Conservation (phyloP, 2,329 filamentous ascomycete species). For the Mycocentrospora acerina region DNA sequence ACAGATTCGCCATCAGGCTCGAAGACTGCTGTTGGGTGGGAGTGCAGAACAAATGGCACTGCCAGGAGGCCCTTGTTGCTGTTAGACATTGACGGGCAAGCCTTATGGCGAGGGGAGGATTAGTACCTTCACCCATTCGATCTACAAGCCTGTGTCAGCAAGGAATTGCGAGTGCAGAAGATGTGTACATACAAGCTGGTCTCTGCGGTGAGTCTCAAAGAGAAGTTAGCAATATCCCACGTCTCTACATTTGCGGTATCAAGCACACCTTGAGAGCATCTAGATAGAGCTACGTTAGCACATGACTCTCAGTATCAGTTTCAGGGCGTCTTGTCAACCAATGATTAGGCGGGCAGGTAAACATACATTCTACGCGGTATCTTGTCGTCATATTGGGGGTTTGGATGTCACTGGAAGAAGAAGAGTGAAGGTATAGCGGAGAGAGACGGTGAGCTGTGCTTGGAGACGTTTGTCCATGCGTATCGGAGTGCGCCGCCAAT, state of each 20-base stretch:
- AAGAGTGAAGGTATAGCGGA: not conserved
- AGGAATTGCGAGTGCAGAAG: not conserved
- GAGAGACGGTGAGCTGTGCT: constrained; percentile 8
- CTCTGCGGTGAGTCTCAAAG: constrained; percentile 79
- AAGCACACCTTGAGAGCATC: constrained; percentile 63
- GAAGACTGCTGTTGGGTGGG: constrained; percentile 86
- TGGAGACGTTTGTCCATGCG: constrained; percentile 19
- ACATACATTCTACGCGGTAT: constrained; percentile 46
- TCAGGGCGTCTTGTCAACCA: not conserved
- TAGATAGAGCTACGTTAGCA: constrained; percentile 36
- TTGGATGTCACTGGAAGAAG: constrained; percentile 1
- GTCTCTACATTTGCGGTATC: too few relatives aligned
- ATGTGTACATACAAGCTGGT: constrained; percentile 75
- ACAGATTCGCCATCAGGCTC: constrained; percentile 67
- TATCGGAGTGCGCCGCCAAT: constrained; percentile 26
- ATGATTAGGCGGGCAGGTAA: not conserved
- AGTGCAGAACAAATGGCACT: constrained; percentile 94
- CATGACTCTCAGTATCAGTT: not conserved
- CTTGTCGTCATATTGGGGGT: constrained; percentile 42
- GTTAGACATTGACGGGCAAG: not conserved
- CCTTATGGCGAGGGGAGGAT: not conserved
- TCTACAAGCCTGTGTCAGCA: constrained; percentile 41
- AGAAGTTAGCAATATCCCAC: constrained; percentile 18
- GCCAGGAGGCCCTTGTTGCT: constrained; percentile 63
- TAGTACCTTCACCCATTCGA: constrained; percentile 86